Evolutionary conservation across 225 moss, liverwort and hornwort genomes (phyloP).

Genomic region (Marchantia paleacea): DNA sequence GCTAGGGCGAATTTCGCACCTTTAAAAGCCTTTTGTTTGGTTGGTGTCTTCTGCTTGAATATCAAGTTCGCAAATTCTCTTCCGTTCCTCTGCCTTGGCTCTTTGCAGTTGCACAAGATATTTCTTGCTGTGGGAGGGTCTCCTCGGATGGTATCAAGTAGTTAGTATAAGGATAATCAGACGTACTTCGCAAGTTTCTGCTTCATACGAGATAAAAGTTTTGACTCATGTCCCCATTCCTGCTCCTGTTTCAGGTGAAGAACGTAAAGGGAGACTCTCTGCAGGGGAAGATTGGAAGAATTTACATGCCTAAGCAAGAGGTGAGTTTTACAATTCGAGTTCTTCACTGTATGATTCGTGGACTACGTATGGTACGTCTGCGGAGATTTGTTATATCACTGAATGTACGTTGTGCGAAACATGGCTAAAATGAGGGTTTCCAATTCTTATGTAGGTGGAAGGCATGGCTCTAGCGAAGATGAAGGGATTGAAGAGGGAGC

Average conservation of each 20-base stretch:
- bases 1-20: too few relatives aligned
- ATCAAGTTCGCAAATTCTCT: too few relatives aligned
- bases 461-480: constrained; percentile 51
- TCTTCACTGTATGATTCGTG: not conserved
- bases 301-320: constrained; percentile 93
- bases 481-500: constrained; percentile 50
- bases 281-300: constrained; percentile 83
- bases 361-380: not conserved
- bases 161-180: too few relatives aligned
- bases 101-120: too few relatives aligned
- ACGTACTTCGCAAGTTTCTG: too few relatives aligned
- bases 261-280: constrained; percentile 81
- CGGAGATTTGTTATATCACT: not conserved
- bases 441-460: constrained; percentile 34
- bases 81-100: too few relatives aligned
- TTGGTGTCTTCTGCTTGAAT: too few relatives aligned
- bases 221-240: not conserved
- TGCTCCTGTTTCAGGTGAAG: constrained; percentile 48
- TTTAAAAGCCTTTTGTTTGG: too few relatives aligned
- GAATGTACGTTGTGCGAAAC: not conserved
- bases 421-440: not conserved
- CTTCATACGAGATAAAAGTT: too few relatives aligned
- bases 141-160: too few relatives aligned
- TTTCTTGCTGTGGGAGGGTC: too few relatives aligned
- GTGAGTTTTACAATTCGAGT: constrained; percentile 29